Evolutionary conservation across 257 asterid genomes (phyloP).

Genomic region (Craterostigma plantagineum): DNA sequence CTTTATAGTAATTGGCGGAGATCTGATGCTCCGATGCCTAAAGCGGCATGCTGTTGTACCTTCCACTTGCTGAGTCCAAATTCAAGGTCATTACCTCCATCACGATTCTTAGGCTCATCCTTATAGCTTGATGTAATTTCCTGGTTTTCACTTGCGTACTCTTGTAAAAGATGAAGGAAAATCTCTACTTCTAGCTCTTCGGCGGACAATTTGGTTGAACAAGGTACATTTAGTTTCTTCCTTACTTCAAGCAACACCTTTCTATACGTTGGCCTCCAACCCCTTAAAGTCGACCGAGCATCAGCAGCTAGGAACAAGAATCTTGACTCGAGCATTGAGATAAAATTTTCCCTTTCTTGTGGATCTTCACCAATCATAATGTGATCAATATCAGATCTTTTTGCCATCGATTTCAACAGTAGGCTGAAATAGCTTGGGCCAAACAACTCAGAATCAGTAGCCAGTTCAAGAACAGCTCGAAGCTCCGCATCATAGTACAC

Average conservation of each 20-base stretch:
- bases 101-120: slow-evolving; percentile 19
- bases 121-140: slow-evolving; percentile 21
- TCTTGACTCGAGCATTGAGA: slow-evolving; percentile 69
- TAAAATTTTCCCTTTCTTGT: slow-evolving; percentile 63
- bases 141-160: slow-evolving; percentile 53
- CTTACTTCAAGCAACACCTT: slow-evolving; percentile 65
- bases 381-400: slow-evolving; percentile 43
- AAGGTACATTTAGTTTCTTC: slow-evolving; percentile 46
- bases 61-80: slow-evolving; percentile 72
- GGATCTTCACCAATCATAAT: slow-evolving; percentile 61
- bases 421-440: slow-evolving; percentile 97
- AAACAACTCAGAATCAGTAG: no score
- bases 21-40: slow-evolving; percentile 58
- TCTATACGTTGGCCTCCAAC: slow-evolving; percentile 89
- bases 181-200: slow-evolving; percentile 87
- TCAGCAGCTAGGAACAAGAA: slow-evolving; percentile 93
- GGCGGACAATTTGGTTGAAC: slow-evolving; percentile 65
- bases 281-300: slow-evolving; percentile 85
- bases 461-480: no score
- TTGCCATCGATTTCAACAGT: slow-evolving; percentile 58
- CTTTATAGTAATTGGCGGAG: slow-evolving; percentile 31
- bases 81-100: slow-evolving; percentile 31
- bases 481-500: no score
- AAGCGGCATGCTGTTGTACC: slow-evolving; percentile 60
- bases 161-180: slow-evolving; percentile 76